Evolutionary conservation across 2,329 filamentous ascomycete genomes (phyloP).

Genomic region (Tolypocladium capitatum): DNA sequence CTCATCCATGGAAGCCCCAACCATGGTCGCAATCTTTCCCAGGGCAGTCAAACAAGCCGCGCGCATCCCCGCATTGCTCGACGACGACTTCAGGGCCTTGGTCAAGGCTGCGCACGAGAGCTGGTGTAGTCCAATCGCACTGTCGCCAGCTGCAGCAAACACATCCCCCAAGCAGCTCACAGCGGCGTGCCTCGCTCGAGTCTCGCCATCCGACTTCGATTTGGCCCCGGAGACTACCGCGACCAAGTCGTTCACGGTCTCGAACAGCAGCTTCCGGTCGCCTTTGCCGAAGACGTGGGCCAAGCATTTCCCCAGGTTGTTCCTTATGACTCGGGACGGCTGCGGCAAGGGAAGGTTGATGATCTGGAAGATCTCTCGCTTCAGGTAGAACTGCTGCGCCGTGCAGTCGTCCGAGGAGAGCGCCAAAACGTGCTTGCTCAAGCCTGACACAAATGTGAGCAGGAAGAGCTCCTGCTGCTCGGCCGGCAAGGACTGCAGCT

Average conservation of each 20-base stretch:
- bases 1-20: conserved; percentile 71
- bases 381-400: conserved; percentile 79
- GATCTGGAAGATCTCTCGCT: conserved; percentile 89
- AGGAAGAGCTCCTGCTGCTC: conserved; percentile 96
- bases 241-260: conserved; percentile 83
- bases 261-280: conserved; percentile 83
- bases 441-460: conserved; percentile 71
- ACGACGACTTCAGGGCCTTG: conserved; percentile 67
- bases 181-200: conserved; percentile 74
- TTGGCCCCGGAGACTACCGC: conserved; percentile 61
- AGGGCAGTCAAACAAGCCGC: conserved; percentile 65
- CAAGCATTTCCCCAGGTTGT: conserved; percentile 76
- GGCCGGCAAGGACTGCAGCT: conserved; percentile 76
- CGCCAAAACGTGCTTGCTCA: conserved; percentile 65
- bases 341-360: conserved; percentile 73
- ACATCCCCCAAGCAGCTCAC: conserved; percentile 78
- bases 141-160: conserved; percentile 86
- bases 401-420: conserved; percentile 71
- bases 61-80: conserved; percentile 68
- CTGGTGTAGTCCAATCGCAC: conserved; percentile 71
- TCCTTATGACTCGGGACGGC: conserved; percentile 78
- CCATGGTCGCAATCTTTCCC: conserved; percentile 62
- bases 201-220: conserved; percentile 59
- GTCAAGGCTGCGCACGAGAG: conserved; percentile 59
- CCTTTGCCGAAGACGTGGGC: conserved; percentile 72